These are phyloP conservation scores for Aspergillus hancockii DNA, from an alignment of 495 filamentous ascomycete genomes.

Conservation along the genomic window DNA sequence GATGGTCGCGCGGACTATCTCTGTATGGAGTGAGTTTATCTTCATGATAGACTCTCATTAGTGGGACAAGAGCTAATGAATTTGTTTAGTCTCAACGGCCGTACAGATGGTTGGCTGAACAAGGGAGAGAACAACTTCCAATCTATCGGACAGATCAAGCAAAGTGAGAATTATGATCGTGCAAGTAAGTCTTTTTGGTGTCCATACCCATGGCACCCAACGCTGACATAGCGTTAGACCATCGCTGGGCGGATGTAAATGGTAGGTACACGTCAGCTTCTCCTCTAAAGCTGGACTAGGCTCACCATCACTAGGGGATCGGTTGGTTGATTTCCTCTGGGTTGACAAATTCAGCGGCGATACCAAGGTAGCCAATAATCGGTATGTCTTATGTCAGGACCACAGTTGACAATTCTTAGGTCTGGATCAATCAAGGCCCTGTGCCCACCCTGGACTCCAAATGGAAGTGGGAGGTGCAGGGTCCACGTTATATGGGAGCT, in stretches of 20 bases:
- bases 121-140: constrained; percentile 3
- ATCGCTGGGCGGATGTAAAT: background rate
- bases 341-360: constrained; percentile 23
- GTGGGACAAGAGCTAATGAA: background rate
- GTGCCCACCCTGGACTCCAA: constrained; percentile 6
- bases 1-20: constrained; percentile 10
- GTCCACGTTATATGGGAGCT: constrained; percentile 7
- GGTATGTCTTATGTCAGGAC: background rate
- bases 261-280: background rate
- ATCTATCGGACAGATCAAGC: background rate
- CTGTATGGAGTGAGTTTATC: constrained; percentile 2
- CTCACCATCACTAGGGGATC: background rate
- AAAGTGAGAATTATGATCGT: background rate
- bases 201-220: background rate
- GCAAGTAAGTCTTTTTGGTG: background rate
- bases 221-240: background rate
- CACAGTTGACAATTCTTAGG: background rate
- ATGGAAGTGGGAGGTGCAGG: constrained; percentile 6
- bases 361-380: background rate
- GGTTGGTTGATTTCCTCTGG: constrained; percentile 18
- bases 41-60: background rate
- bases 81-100: background rate
- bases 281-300: background rate
- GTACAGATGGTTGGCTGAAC: constrained; percentile 4
- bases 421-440: constrained; percentile 9